Base-by-base conservation (phyloP, 495 filamentous ascomycete genomes). In the Amniculicola lignicola region DNA sequence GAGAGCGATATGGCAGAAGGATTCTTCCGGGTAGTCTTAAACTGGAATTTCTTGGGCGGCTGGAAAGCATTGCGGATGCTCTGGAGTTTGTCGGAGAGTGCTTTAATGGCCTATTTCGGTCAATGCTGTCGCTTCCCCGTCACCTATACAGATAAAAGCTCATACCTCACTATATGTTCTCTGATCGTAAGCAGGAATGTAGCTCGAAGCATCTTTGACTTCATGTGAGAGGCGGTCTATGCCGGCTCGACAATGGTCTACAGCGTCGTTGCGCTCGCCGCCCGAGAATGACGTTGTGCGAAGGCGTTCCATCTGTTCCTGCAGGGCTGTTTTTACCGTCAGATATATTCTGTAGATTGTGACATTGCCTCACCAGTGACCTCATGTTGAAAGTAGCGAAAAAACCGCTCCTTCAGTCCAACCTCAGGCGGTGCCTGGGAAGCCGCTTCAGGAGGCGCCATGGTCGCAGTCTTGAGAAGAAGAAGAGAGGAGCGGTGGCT, bases 121-220 rank as follows among this genome's bases (percentile, higher is more conserved):
- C 9, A 40, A 19, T 40, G 37, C 37, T 18, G 9, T n/a, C n/a
- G n/a, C n/a, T n/a, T n/a, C n/a, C n/a, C n/a, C n/a, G n/a, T 9
- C 9, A 5, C 15, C 4, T n/a, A 49, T 25, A 61, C 29, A 55
- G 43, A 31, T 35, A 35, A 35, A 35, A 35, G 35, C 35, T 51
- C 68, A 23, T 74, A 87, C 86, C 61, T 87, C 83, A 27, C 80
- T 75, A 65, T 88, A 90, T 16, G 82, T 81, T 54, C 86, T 76
- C 65, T 89, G 87, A 52, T 92, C 88, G 62, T 89, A 88, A 2
- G 86, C 79, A 4, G 88, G 86, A 22, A 90, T 76, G 51, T 82
- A 85, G 54, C 75, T 78, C 1, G 82, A 78, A 5, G 82, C 78
- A 72, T 87, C 83, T 58, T 82, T 82, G 63, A 90, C 79, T 49